Base-by-base conservation (phyloP, 345 rosid genomes). In the Pistacia integerrima region DNA sequence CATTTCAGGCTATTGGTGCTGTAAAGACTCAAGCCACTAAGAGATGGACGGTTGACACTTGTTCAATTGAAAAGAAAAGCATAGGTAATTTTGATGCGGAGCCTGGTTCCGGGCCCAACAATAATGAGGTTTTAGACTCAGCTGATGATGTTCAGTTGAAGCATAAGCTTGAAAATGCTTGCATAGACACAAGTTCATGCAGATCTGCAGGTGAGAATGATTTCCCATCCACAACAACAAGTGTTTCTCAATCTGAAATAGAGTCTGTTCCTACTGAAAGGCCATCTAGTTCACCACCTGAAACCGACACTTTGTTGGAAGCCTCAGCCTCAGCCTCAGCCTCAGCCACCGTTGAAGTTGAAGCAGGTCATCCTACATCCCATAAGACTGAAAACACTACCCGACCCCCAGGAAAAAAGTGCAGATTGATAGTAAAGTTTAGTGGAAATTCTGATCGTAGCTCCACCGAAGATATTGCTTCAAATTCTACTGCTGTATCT, bases 351-450 rank as follows among this genome's bases (percentile, higher is more conserved):
- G 79, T 65, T 66, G 81, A 60, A 71, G 74, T 70, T 74, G 83
- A 79, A 70, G 71, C 79, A 41, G 83, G 30, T 59, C 77, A 81
- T 77, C 78, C 80, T 69, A 72, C 80, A 69, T 36, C 70, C 36
- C 77, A 76, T 49, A 83, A 83, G 84, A 54, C 86, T 33, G 88
- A 84, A 76, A 86, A 72, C 58, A 77, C 76, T 49, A 61, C 76
- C 66, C 81, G 85, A 63, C 82, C 75, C 18, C 67, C 78, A 0
- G 80, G 85, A 75, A 93, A 83, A 87, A 96, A 89, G 97, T 87
- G 94, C 84, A 88, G 88, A 63, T 70, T 88, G 86, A 78, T 90
- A n/a, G 94, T 93, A 82, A 83, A 91, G 79, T 85, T 91, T 67
- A 94, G 93, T 79, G 87, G 80, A 14, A 84, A 83, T 74, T 85